Evolutionary conservation across 768 basidiomycete genomes (phyloP).

Genomic region (Collybia sordida): DNA sequence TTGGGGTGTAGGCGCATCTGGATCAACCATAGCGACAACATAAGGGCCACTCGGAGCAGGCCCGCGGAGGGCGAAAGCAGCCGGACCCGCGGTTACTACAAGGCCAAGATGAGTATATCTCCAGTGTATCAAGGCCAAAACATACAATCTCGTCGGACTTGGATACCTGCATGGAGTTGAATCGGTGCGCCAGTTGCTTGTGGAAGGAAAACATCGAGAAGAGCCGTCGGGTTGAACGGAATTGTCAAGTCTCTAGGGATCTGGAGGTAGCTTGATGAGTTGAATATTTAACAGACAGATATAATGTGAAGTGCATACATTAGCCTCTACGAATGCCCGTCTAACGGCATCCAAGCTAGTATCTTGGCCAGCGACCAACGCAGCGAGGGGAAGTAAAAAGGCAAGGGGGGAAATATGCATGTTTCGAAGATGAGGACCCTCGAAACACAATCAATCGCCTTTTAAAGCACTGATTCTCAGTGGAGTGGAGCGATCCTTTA

Average conservation of each 20-base stretch:
- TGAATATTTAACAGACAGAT: neutral
- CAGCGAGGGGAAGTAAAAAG: slow-evolving; percentile 9
- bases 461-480: no score
- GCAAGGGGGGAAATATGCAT: slow-evolving; percentile 9
- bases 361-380: slow-evolving; percentile 22
- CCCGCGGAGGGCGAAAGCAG: slow-evolving; percentile 29
- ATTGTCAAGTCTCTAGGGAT: slow-evolving; percentile 30
- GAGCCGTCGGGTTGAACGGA: slow-evolving; percentile 30
- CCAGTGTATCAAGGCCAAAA: neutral
- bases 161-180: slow-evolving; percentile 32
- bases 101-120: neutral
- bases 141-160: slow-evolving; percentile 32
- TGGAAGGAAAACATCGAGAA: slow-evolving; percentile 36
- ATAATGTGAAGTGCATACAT: slow-evolving; percentile 11
- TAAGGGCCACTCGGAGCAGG: slow-evolving; percentile 35
- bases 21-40: slow-evolving; percentile 46
- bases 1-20: slow-evolving; percentile 53
- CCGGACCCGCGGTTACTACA: slow-evolving; percentile 38
- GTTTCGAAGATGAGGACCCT: no score
- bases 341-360: slow-evolving; percentile 17
- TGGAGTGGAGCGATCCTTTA: no score
- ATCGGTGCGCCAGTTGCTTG: slow-evolving; percentile 24
- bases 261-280: slow-evolving; percentile 14
- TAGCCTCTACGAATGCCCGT: slow-evolving; percentile 23
- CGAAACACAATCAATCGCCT: no score